Conservation (phyloP, 768 basidiomycete genomes). For the Sporobolomyces phaffii region DNA sequence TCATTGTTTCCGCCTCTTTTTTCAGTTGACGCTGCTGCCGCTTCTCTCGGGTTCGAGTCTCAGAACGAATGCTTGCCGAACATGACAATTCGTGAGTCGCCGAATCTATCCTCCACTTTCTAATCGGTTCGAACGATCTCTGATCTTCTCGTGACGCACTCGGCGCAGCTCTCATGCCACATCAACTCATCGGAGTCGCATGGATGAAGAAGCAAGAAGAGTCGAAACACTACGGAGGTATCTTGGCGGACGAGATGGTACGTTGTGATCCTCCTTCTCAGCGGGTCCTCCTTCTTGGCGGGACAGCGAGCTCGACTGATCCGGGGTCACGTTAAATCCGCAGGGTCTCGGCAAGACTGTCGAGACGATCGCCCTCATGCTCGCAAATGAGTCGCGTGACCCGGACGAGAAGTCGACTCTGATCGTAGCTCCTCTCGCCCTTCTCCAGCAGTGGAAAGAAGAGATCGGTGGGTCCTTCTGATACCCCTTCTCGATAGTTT, state of each 20-base stretch:
- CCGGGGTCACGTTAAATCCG: conserved; percentile 38
- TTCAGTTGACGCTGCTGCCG: conserved; percentile 55
- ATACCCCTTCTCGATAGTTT: too few relatives aligned
- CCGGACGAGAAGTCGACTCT: conserved; percentile 59
- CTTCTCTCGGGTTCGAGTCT: conserved; percentile 53
- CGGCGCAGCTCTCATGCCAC: conserved; percentile 41
- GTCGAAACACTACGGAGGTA: conserved; percentile 24
- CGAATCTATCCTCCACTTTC: conserved; percentile 38
- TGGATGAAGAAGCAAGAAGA: conserved; percentile 54
- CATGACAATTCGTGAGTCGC: conserved; percentile 60
- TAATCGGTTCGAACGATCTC: not conserved
- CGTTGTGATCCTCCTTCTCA: not conserved
- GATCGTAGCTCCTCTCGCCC: conserved; percentile 57
- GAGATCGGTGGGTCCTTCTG: conserved; percentile 42
- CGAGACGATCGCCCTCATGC: conserved; percentile 75
- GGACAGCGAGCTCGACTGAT: not conserved
- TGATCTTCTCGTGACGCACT: too few relatives aligned
- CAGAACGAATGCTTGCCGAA: conserved; percentile 55
- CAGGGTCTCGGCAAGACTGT: conserved; percentile 92
- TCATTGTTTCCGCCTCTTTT: conserved; percentile 15
- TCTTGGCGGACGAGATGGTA: conserved; percentile 31
- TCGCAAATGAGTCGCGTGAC: conserved; percentile 55
- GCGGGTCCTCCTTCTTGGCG: not conserved
- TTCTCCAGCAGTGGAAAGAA: conserved; percentile 56
- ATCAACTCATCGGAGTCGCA: conserved; percentile 56